Evolutionary conservation across 2,329 filamentous ascomycete genomes (phyloP).

Genomic region (Thelonectria blattea): DNA sequence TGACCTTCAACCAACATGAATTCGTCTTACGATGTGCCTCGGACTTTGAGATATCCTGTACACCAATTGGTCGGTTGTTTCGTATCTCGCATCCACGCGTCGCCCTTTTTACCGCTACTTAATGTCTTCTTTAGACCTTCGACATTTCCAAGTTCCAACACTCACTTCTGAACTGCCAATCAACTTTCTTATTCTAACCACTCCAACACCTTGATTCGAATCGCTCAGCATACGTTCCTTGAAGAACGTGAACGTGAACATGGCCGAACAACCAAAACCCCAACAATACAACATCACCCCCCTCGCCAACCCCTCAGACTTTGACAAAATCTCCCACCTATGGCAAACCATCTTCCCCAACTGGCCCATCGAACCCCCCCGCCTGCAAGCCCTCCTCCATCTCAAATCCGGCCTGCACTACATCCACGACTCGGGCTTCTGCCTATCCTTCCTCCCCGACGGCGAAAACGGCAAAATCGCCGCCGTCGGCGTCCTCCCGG

Average conservation of each 20-base stretch:
- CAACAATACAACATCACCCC: slow-evolving; percentile 17
- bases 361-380: slow-evolving; percentile 25
- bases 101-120: neutral
- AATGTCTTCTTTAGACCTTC: neutral
- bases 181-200: too few species aligned
- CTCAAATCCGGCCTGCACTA: slow-evolving; percentile 15
- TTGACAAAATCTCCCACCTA: slow-evolving; percentile 24
- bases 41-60: neutral
- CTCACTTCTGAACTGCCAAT: too few species aligned
- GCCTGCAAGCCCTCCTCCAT: slow-evolving; percentile 21
- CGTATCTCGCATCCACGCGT: neutral
- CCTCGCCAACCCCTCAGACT: slow-evolving; percentile 23
- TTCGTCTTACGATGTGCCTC: too few species aligned
- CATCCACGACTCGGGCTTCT: slow-evolving; percentile 29
- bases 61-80: neutral
- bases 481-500: slow-evolving; percentile 29
- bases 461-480: slow-evolving; percentile 21
- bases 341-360: slow-evolving; percentile 32
- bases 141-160: too few species aligned
- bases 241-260: neutral
- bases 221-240: too few species aligned
- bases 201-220: too few species aligned
- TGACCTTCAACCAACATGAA: too few species aligned
- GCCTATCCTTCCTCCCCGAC: slow-evolving; percentile 19
- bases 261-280: neutral